Evolutionary conservation across 2,329 filamentous ascomycete genomes (phyloP).

Genomic region (Pezicula radicicola): DNA sequence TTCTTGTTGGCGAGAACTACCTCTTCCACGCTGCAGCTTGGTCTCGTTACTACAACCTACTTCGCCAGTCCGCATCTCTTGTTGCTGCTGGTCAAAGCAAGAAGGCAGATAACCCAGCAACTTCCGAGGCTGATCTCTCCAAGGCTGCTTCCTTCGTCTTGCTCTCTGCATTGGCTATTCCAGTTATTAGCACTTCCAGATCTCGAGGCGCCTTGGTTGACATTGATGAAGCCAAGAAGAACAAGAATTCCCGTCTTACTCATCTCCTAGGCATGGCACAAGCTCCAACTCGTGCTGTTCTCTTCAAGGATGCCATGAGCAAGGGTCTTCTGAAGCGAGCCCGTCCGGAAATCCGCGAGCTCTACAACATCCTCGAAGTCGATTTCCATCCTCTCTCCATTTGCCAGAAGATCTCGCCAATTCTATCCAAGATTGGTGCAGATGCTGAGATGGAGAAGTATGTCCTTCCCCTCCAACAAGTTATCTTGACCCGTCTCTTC

Average conservation of each 20-base stretch:
- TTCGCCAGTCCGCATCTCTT: conserved; percentile 83
- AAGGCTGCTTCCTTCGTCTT: conserved; percentile 95
- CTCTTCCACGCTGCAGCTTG: conserved; percentile 98
- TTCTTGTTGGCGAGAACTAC: conserved; percentile 98
- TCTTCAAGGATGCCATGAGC: conserved; percentile 95
- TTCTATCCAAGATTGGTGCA: conserved; percentile 86
- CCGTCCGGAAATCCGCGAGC: conserved; percentile 88
- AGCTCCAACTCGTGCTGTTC: conserved; percentile 80
- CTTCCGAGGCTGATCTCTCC: conserved; percentile 85
- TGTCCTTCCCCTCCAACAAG: conserved; percentile 91
- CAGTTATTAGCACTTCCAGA: conserved; percentile 96
- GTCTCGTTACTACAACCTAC: conserved; percentile 95
- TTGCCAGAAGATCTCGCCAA: conserved; percentile 98
- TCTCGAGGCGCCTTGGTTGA: conserved; percentile 95
- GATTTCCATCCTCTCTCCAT: conserved; percentile 99
- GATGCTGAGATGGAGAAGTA: conserved; percentile 98
- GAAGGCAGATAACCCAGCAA: conserved; percentile 91
- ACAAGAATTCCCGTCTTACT: conserved; percentile 96
- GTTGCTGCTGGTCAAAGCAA: conserved; percentile 82
- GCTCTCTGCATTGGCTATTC: conserved; percentile 92
- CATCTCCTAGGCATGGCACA: conserved; percentile 92
- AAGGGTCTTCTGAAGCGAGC: conserved; percentile 93
- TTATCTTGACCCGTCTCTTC: conserved; percentile 96
- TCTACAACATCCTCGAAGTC: conserved; percentile 98
- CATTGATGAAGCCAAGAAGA: conserved; percentile 95